Evolutionary conservation across 352 stramenopile species (phyloP).

Genomic region (Phytophthora macrochlamydospora): DNA sequence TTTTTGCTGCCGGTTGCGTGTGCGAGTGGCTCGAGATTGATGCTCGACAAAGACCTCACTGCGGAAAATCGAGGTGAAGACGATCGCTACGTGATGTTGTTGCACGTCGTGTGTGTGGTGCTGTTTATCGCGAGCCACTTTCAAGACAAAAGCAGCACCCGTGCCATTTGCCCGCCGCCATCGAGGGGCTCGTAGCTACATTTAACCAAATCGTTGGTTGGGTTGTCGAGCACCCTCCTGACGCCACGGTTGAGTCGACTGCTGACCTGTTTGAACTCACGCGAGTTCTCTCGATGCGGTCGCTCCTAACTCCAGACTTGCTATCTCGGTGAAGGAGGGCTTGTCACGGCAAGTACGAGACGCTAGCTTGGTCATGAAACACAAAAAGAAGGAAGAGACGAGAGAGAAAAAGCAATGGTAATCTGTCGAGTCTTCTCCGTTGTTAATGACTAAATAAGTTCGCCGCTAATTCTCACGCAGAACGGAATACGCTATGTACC

Average conservation of each 20-base stretch:
- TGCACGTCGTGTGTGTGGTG: conserved; percentile 74
- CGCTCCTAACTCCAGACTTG: conserved; percentile 43
- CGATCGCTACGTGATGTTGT: conserved; percentile 78
- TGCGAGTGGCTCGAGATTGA: conserved; percentile 58
- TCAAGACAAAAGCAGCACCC: conserved; percentile 49
- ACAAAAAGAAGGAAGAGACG: background rate
- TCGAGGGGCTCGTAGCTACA: conserved; percentile 53
- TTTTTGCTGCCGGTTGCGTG: conserved; percentile 82
- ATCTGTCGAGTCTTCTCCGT: too few relatives aligned
- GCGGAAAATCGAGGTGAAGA: conserved; percentile 68
- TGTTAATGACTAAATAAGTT: too few relatives aligned
- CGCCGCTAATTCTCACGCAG: conserved; percentile 9
- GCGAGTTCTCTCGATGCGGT: conserved; percentile 63
- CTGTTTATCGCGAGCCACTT: conserved; percentile 72
- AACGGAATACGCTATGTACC: conserved; percentile 19
- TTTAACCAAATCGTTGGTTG: conserved; percentile 65
- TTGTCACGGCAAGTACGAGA: background rate
- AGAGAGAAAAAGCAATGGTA: conserved; percentile 16
- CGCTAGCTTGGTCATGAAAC: too few relatives aligned
- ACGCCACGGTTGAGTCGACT: conserved; percentile 53
- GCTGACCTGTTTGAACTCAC: conserved; percentile 76
- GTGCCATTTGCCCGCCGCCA: conserved; percentile 39
- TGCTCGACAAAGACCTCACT: conserved; percentile 48
- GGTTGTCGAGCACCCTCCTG: conserved; percentile 62
- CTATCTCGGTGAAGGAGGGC: conserved; percentile 23